phyloP scores from a whole-genome alignment of 352 stramenopile species.

The Elongisporangium prolatum region DNA sequence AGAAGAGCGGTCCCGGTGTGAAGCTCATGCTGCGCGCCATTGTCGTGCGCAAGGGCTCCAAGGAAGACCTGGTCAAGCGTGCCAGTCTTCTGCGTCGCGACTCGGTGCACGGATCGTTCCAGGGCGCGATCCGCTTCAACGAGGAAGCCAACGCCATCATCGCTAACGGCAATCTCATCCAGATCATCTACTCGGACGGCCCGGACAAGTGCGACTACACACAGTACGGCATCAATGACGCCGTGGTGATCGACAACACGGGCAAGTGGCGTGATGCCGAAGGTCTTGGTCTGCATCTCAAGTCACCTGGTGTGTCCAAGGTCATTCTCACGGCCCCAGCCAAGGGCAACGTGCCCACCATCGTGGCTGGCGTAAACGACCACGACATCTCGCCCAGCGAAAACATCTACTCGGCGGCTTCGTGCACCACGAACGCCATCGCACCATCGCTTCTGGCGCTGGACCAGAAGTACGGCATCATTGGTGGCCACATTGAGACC shows the following conservation, averaged over 20 bases:
- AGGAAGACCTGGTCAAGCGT: constrained; percentile 80
- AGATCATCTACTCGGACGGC: constrained; percentile 81
- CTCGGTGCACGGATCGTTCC: constrained; percentile 83
- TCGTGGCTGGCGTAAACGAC: constrained; percentile 82
- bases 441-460: constrained; percentile 68
- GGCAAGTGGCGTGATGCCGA: constrained; percentile 75
- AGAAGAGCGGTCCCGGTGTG: constrained; percentile 79
- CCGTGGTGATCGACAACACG: constrained; percentile 89
- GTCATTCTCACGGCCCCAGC: constrained; percentile 77
- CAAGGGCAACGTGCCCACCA: constrained; percentile 70
- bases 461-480: constrained; percentile 80
- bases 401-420: constrained; percentile 74
- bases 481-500: constrained; percentile 83
- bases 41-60: constrained; percentile 81
- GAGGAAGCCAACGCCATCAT: constrained; percentile 85
- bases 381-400: constrained; percentile 46
- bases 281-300: constrained; percentile 60
- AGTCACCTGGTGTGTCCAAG: constrained; percentile 72
- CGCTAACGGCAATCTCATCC: constrained; percentile 84
- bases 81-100: constrained; percentile 80
- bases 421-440: constrained; percentile 86
- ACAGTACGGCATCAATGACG: constrained; percentile 81
- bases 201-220: constrained; percentile 88
- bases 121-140: constrained; percentile 80
- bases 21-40: constrained; percentile 88